Base-by-base conservation (phyloP, 768 basidiomycete genomes). In the Cystofilobasidium capitatum region DNA sequence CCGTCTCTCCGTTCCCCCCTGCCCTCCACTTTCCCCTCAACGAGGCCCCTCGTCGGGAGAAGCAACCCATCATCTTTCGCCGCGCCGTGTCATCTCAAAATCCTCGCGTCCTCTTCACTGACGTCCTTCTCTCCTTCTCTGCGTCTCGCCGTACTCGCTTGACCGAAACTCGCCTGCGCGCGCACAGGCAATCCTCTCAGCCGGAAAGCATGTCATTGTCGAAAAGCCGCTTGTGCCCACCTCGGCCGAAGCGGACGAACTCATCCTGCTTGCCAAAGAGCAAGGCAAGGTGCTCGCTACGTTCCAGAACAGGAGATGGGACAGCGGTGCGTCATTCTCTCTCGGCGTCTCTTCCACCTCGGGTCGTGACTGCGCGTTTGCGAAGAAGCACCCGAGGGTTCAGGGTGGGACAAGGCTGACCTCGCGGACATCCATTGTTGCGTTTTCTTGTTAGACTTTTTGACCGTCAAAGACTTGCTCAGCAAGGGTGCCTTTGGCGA, bases 221-320 rank as follows among this genome's bases (percentile, higher is more conserved):
- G 88, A 89, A 73, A 90, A 90, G 74, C 88, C 88, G 5, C 81
- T 88, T 22, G 84, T 86, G 3, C 80, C 87, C 3, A 85, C 83
- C 1, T 78, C 77, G 1, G 75, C 77, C 20, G 81, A 89, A 72
- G 86, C 86, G 5, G 77, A 75, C 62, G 84, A 86, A 69, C 83
- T 90, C 35, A 82, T 81, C 17, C 75, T 75, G 16, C 77, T 89
- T 49, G 87, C 88, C 3, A 80, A 78, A 69, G 75, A 80, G 14
- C 86, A 86, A 72, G 79, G 80, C 22, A 79, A 86, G 33, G 80
- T 88, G 37, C 77, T 89, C 24, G 89, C 74, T 10, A 70, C 70
- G 26, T 73, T 69, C 70, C 71, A 66, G 55, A 72, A 72, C 59
- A 36, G 71, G 20, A 57, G 71, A 26, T 72, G 65, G 51, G 71